Percentiles rank a stretch among this genome's conserved stretches.
These are phyloP conservation scores for Euptelea pleiosperma DNA, from an alignment of 164 flowering plant species.

Conservation along the genomic window DNA sequence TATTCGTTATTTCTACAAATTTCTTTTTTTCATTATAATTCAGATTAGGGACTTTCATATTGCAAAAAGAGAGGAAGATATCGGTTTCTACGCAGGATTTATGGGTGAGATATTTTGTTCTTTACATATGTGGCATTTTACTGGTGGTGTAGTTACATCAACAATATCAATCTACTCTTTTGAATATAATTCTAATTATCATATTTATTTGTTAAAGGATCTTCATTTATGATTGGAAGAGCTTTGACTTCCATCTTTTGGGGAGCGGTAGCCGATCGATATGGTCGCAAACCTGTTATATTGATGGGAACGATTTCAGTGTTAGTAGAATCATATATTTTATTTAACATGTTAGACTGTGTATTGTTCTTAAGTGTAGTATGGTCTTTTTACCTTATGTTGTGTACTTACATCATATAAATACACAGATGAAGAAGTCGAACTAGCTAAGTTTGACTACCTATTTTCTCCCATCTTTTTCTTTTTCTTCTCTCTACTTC, in stretches of 20 bases:
- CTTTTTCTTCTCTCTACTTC: no score
- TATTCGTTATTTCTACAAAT: no score
- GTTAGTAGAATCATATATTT: no score
- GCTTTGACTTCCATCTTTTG: constrained; percentile 67
- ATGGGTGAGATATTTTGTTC: constrained; percentile 42
- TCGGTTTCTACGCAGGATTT: constrained; percentile 73
- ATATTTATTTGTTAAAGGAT: constrained; percentile 34
- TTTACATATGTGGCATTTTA: background rate
- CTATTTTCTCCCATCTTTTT: no score
- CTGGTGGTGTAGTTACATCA: background rate
- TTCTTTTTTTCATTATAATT: background rate
- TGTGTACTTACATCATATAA: no score
- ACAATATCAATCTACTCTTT: no score
- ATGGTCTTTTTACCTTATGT: no score
- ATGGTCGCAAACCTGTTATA: constrained; percentile 84
- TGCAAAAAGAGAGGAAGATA: constrained; percentile 67
- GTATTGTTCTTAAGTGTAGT: no score
- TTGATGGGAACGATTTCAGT: constrained; percentile 50
- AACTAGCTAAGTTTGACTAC: no score
- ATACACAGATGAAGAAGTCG: no score
- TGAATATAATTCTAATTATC: background rate
- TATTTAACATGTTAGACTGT: no score
- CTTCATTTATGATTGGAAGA: constrained; percentile 85
- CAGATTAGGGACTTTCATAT: constrained; percentile 68
- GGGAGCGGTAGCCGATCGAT: constrained; percentile 79